Conservation (phyloP, 129 eudicot genomes). For the Kitagawia praeruptora region DNA sequence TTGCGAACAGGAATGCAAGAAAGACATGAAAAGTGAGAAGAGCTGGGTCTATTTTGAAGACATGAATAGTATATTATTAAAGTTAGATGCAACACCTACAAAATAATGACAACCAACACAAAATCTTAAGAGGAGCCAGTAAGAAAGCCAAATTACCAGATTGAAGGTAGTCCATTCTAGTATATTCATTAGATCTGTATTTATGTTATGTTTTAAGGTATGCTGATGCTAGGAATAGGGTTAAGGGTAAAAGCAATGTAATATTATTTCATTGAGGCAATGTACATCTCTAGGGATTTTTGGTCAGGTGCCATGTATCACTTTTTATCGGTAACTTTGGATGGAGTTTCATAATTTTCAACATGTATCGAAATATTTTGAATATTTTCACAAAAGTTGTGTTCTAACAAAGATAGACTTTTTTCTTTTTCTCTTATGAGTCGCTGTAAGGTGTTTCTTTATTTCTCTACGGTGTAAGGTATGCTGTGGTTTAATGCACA, state of each 20-base stretch:
- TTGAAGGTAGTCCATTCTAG: not conserved
- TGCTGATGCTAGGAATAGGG: not conserved
- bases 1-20: constrained; percentile 68
- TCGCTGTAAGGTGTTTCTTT: too few species aligned
- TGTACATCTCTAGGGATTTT: not conserved
- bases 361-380: not conserved
- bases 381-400: too few species aligned
- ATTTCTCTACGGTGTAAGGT: too few species aligned
- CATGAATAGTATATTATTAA: constrained; percentile 46
- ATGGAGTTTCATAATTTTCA: not conserved
- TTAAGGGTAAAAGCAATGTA: not conserved
- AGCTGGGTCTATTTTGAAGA: constrained; percentile 78
- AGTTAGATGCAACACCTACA: constrained; percentile 27
- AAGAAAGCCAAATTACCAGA: not conserved
- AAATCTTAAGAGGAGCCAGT: not conserved
- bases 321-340: not conserved
- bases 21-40: constrained; percentile 37
- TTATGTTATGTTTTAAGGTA: not conserved
- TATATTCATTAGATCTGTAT: not conserved
- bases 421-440: too few species aligned
- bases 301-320: not conserved
- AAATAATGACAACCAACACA: constrained; percentile 20
- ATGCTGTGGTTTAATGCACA: too few species aligned
- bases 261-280: not conserved
- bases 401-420: too few species aligned